These are phyloP conservation scores for Mortierella sp. DNA, from an alignment of 371 early-diverging fungal genomes.

Conservation along the genomic window DNA sequence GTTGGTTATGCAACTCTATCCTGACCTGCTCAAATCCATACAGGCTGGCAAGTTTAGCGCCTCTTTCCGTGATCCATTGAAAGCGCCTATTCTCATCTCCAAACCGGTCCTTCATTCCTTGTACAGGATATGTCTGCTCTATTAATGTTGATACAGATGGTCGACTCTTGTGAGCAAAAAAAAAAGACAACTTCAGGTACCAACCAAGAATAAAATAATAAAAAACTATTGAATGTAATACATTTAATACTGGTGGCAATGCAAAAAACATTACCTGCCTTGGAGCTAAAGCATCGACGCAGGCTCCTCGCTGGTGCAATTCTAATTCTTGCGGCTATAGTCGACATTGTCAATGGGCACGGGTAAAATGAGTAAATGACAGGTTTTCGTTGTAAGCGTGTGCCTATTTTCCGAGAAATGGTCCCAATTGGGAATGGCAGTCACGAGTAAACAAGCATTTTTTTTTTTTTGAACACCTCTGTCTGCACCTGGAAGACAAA, in stretches of 20 bases:
- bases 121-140: constrained; percentile 56
- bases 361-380: too few relatives aligned
- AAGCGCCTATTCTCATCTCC: constrained; percentile 57
- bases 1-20: too few relatives aligned
- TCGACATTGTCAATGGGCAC: constrained; percentile 12
- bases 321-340: constrained; percentile 17
- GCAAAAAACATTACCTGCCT: constrained; percentile 13
- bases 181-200: not conserved
- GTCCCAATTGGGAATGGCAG: constrained; percentile 13
- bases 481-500: too few relatives aligned
- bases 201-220: not conserved
- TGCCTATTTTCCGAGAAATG: not conserved
- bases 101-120: constrained; percentile 69
- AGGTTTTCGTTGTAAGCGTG: too few relatives aligned
- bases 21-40: constrained; percentile 64
- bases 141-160: not conserved
- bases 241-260: too few relatives aligned
- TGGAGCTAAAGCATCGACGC: constrained; percentile 32
- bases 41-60: constrained; percentile 51
- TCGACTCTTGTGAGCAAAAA: not conserved
- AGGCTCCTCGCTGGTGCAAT: constrained; percentile 12
- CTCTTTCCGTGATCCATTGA: constrained; percentile 57
- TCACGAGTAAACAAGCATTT: constrained; percentile 27
- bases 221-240: not conserved
- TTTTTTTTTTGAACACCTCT: constrained; percentile 32